These are phyloP conservation scores for Quercus bicolor DNA, from an alignment of 306 rosid species.

Conservation along the genomic window DNA sequence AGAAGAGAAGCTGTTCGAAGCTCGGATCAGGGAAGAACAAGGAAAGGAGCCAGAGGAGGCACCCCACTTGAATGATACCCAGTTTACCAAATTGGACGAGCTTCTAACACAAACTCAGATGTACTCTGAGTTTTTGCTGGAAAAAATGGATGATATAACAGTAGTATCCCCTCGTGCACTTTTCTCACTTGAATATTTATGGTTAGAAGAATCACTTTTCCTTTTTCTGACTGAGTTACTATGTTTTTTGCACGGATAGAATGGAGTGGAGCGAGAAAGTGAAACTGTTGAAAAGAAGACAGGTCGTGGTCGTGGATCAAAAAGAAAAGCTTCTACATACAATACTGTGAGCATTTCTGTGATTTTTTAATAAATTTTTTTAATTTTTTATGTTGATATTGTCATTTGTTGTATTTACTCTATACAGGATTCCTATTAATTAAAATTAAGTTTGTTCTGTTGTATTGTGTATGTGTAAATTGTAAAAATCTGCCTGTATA, in stretches of 20 bases:
- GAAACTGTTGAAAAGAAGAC: conserved; percentile 38
- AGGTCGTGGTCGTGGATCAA: conserved; percentile 69
- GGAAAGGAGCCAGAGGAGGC: conserved; percentile 29
- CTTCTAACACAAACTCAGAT: conserved; percentile 82
- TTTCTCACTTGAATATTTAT: conserved; percentile 3
- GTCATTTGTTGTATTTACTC: background rate
- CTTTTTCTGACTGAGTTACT: conserved; percentile 2
- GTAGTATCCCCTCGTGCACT: conserved; percentile 32
- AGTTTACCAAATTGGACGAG: conserved; percentile 85
- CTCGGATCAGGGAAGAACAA: conserved; percentile 32
- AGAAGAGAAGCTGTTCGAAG: conserved; percentile 60
- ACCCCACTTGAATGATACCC: conserved; percentile 44
- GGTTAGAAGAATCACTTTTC: background rate
- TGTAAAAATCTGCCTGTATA: background rate
- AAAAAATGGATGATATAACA: conserved; percentile 94
- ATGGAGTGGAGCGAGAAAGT: conserved; percentile 42
- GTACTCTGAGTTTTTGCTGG: conserved; percentile 74
- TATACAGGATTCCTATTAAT: background rate
- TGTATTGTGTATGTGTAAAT: background rate
- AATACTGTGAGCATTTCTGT: conserved; percentile 50
- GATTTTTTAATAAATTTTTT: background rate
- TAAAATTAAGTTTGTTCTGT: background rate
- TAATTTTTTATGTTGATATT: background rate
- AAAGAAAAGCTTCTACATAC: conserved; percentile 66
- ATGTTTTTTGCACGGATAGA: conserved; percentile 40